Conservation (phyloP, 2,329 filamentous ascomycete genomes). For the Dendrostoma leiphaemia region DNA sequence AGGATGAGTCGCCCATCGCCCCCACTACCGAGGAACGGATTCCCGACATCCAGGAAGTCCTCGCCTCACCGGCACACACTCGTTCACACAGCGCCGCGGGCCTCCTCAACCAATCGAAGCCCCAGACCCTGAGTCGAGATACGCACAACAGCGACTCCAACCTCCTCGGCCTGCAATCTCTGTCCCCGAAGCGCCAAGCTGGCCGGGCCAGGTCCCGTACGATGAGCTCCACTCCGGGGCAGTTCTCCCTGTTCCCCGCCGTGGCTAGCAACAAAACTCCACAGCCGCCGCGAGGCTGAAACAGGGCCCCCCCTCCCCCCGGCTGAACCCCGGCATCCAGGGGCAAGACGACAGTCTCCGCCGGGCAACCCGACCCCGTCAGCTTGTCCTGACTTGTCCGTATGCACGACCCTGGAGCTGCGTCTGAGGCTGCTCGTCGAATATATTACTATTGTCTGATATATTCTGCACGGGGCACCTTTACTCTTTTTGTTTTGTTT, state of each 20-base stretch:
- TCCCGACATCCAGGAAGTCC: conserved; percentile 29
- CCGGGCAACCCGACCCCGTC: too few relatives aligned
- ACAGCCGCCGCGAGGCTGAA: conserved; percentile 12
- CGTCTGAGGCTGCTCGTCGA: neutral
- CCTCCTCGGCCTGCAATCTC: conserved; percentile 22
- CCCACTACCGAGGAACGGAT: conserved; percentile 21
- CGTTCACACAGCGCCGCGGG: conserved; percentile 15
- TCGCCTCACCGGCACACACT: conserved; percentile 23
- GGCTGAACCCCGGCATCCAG: neutral
- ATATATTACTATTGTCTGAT: neutral
- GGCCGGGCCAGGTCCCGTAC: conserved; percentile 44
- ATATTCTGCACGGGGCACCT: neutral
- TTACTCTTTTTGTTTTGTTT: neutral
- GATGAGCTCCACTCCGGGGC: conserved; percentile 44
- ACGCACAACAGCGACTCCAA: conserved; percentile 29
- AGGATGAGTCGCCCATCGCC: conserved; percentile 19
- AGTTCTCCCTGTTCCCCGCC: conserved; percentile 44
- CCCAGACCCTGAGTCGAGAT: conserved; percentile 19
- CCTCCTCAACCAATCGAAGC: conserved; percentile 7
- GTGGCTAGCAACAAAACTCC: conserved; percentile 4
- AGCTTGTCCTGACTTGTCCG: too few relatives aligned
- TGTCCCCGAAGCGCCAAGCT: conserved; percentile 24
- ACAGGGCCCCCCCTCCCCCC: neutral
- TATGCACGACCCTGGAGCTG: neutral
- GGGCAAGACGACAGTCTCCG: too few relatives aligned